Base-by-base conservation (phyloP, 441 rosid genomes). In the Macaranga tanarius region DNA sequence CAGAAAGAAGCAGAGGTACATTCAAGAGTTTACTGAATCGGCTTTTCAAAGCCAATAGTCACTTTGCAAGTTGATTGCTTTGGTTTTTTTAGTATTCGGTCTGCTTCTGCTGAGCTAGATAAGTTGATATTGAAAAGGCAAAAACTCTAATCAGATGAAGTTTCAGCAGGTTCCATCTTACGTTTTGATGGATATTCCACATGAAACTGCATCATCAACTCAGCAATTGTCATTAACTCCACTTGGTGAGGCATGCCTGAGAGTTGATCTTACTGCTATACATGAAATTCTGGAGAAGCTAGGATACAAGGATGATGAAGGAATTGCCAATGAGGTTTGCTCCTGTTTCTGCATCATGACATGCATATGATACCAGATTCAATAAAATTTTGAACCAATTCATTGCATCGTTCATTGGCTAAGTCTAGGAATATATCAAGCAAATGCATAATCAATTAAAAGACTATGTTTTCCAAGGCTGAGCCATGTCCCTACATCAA, bases 281-380 rank as follows among this genome's bases (percentile, higher is more conserved):
- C 96, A 89, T 71, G 97, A 89, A 79, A 81, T 92, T 72, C 84
- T 95, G 17, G 98, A 91, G 70, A 89, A 88, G 75, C 54, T 78
- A 59, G 98, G 99, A 62, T 95, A 92, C 85, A 90, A 86, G 80
- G 97, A 95, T 34, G 99, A 95, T 63, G 97, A 90, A 66, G 95
- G 95, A 52, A 77, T 87, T 66, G 93, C 95, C 60, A 90, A 84
- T 76, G 99, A 95, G 92, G 99, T 91, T 15, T 67, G 60, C 38
- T 34, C 7, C 38, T 34, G 38, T 7, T 34, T 34, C 38, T 34
- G 7, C 6, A 34, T 34, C 38, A 34, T 0, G 6, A 34, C 38
- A 4, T 7, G 38, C 38, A 34, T 34, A 4, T 5, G 7, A 34
- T 34, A 34, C 7, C 38, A 4, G 7, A 34, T 34, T 34, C 38